Evolutionary conservation across 2,329 filamentous ascomycete genomes (phyloP).

Genomic region (Xylariaceae sp.): DNA sequence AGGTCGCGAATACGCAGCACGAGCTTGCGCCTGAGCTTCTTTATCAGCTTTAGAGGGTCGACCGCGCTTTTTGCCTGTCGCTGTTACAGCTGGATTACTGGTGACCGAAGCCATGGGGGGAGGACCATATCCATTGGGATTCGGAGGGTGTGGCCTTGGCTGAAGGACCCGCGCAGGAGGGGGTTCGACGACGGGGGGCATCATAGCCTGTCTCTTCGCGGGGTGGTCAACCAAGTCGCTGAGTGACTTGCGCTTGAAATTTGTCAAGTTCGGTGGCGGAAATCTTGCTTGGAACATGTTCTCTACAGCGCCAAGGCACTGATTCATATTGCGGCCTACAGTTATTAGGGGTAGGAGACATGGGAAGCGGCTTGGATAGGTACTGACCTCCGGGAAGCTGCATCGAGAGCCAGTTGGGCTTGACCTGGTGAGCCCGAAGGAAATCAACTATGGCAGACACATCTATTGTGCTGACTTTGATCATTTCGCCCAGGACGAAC

Average conservation of each 20-base stretch:
- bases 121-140: conserved; percentile 23
- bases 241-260: conserved; percentile 33
- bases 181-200: conserved; percentile 22
- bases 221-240: conserved; percentile 29
- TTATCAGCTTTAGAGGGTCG: conserved; percentile 42
- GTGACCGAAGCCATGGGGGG: conserved; percentile 4
- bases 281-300: conserved; percentile 33
- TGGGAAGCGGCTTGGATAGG: conserved; percentile 9
- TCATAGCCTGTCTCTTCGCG: conserved; percentile 29
- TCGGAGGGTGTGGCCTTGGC: conserved; percentile 25
- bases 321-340: conserved; percentile 42
- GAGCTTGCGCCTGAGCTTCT: conserved; percentile 31
- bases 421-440: conserved; percentile 36
- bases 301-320: conserved; percentile 39
- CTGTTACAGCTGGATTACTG: conserved; percentile 16
- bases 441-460: conserved; percentile 42
- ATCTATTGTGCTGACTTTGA: conserved; percentile 51
- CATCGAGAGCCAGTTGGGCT: conserved; percentile 44
- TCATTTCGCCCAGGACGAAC: conserved; percentile 54
- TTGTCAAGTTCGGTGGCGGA: conserved; percentile 23
- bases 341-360: conserved; percentile 18
- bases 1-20: conserved; percentile 23
- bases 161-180: conserved; percentile 25
- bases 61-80: conserved; percentile 38
- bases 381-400: conserved; percentile 42